These are phyloP conservation scores for Elaeis guineensis DNA, from an alignment of 176 grass and related monocot genomes.

Conservation along the genomic window DNA sequence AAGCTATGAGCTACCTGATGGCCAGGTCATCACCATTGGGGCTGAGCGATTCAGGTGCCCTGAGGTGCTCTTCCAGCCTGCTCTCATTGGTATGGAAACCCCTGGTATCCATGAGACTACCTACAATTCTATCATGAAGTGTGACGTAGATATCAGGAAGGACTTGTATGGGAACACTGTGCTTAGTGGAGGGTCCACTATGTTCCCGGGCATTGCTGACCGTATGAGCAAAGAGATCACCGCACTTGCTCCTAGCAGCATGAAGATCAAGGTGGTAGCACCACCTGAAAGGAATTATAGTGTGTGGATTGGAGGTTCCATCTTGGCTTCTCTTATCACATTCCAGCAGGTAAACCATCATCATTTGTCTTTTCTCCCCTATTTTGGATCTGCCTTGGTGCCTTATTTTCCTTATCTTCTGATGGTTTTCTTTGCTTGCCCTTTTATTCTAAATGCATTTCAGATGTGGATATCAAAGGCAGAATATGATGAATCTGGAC, in stretches of 20 bases:
- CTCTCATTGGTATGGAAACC: constrained; percentile 10
- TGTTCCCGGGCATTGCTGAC: constrained; percentile 16
- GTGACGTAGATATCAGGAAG: constrained; percentile 8
- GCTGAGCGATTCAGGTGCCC: constrained; percentile 15
- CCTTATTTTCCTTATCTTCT: not conserved
- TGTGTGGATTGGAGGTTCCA: constrained; percentile 11
- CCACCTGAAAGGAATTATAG: constrained; percentile 14
- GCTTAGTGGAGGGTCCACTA: constrained; percentile 9
- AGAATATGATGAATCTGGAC: constrained; percentile 11
- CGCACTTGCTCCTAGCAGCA: constrained; percentile 10
- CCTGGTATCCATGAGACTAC: constrained; percentile 10
- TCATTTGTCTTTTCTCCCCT: not conserved
- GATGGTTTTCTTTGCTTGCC: too few relatives aligned
- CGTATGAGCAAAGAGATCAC: constrained; percentile 17
- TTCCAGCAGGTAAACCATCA: constrained; percentile 1
- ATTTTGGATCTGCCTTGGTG: not conserved
- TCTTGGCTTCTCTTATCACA: constrained; percentile 8
- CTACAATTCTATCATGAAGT: constrained; percentile 15
- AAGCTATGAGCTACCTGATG: constrained; percentile 16
- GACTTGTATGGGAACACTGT: constrained; percentile 14
- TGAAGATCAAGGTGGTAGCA: constrained; percentile 18
- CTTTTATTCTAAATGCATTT: not conserved
- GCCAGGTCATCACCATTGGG: constrained; percentile 14
- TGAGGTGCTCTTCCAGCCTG: constrained; percentile 17
- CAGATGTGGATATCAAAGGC: constrained; percentile 20